These are phyloP conservation scores for Cadophora sp. DNA, from an alignment of 2,329 filamentous ascomycete genomes.

Conservation along the genomic window DNA sequence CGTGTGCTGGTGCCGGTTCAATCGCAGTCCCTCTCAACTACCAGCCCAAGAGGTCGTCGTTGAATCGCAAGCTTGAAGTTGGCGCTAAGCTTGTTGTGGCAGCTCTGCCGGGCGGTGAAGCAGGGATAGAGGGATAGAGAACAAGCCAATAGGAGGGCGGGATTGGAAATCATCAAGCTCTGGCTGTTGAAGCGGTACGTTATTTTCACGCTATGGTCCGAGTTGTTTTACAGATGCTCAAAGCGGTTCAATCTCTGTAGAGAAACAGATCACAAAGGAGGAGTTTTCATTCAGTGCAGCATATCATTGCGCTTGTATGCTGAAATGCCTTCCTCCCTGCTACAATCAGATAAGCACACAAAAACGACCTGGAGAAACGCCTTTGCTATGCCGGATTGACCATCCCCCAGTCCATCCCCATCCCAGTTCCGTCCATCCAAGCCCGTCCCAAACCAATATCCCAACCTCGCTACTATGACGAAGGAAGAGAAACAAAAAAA, in stretches of 20 bases:
- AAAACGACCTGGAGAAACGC: slow-evolving; percentile 3
- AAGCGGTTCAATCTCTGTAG: background rate
- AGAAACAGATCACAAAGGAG: background rate
- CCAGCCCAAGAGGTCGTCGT: slow-evolving; percentile 5
- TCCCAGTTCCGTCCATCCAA: slow-evolving; percentile 1
- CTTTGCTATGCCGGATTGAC: slow-evolving; percentile 13
- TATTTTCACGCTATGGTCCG: too few relatives aligned
- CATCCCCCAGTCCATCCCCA: background rate
- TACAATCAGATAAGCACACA: background rate
- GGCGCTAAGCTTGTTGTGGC: background rate
- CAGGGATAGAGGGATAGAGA: background rate
- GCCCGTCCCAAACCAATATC: slow-evolving; percentile 4
- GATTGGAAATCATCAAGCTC: background rate
- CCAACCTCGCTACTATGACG: background rate
- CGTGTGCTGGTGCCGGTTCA: background rate
- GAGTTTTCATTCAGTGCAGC: background rate
- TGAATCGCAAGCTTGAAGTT: background rate
- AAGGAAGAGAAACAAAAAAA: slow-evolving; percentile 9
- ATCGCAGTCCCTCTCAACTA: background rate
- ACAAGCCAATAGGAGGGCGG: background rate
- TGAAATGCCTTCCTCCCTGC: background rate
- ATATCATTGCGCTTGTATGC: background rate
- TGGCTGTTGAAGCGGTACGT: too few relatives aligned
- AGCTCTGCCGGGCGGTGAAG: slow-evolving; percentile 6
- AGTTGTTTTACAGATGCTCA: too few relatives aligned